Conservation (phyloP, 805 yeast genomes). For the Lachancea waltii region DNA sequence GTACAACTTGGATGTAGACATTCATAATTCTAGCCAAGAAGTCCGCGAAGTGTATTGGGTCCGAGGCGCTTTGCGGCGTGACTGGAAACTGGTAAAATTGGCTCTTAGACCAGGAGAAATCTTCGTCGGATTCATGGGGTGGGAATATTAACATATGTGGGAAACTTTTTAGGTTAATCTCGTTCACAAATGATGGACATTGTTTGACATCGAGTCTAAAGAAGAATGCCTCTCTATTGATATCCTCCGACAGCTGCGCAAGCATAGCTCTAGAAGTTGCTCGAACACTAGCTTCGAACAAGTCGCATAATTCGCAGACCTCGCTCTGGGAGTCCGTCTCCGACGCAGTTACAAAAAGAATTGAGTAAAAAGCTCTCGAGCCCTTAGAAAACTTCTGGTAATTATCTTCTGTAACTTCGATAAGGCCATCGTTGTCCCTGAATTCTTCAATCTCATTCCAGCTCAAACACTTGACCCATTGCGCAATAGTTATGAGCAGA, state of each 20-base stretch:
- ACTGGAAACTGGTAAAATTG: constrained; percentile 35
- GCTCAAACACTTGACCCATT: constrained; percentile 15
- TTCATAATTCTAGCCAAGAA: constrained; percentile 44
- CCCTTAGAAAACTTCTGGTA: constrained; percentile 39
- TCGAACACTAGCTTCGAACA: constrained; percentile 37
- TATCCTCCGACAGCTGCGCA: constrained; percentile 37
- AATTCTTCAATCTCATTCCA: constrained; percentile 12
- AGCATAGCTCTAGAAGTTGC: constrained; percentile 40
- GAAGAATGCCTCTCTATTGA: constrained; percentile 37
- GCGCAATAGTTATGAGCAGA: constrained; percentile 1
- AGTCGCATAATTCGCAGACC: constrained; percentile 36
- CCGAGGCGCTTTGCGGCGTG: constrained; percentile 28
- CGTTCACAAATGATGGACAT: constrained; percentile 38
- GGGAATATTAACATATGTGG: constrained; percentile 70
- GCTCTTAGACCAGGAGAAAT: constrained; percentile 25
- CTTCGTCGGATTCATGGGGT: constrained; percentile 32
- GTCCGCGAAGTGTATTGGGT: constrained; percentile 45
- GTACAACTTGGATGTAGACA: constrained; percentile 38
- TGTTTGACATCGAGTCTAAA: constrained; percentile 44
- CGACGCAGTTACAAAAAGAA: constrained; percentile 49
- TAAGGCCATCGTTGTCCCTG: constrained; percentile 33
- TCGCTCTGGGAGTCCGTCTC: constrained; percentile 38
- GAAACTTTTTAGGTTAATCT: constrained; percentile 41
- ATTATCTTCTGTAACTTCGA: constrained; percentile 38
- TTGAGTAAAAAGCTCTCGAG: constrained; percentile 44